These are phyloP conservation scores for Dissophora ornata DNA, from an alignment of 192 early-diverging fungal genomes.

Conservation along the genomic window DNA sequence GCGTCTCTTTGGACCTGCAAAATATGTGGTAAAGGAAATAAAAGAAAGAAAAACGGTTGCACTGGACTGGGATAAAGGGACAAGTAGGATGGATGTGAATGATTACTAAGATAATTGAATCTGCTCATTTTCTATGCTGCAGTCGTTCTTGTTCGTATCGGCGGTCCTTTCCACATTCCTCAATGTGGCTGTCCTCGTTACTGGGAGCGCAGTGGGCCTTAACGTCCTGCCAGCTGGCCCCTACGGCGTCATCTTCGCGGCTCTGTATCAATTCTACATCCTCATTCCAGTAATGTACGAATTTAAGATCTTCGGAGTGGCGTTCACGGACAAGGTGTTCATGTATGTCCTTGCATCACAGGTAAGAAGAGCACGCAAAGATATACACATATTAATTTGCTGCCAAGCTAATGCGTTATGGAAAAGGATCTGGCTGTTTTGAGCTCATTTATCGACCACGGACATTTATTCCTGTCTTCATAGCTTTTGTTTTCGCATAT, in stretches of 20 bases:
- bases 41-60: background rate
- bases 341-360: conserved; percentile 61
- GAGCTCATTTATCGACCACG: no score
- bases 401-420: no score
- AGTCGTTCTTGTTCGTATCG: conserved; percentile 67
- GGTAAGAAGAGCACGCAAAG: no score
- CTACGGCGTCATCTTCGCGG: conserved; percentile 68
- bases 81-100: no score
- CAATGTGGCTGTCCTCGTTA: conserved; percentile 62
- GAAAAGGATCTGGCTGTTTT: no score
- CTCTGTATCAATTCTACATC: conserved; percentile 66
- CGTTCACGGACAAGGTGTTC: conserved; percentile 62
- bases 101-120: background rate
- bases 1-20: conserved; percentile 69
- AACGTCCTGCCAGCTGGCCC: conserved; percentile 66
- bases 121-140: background rate
- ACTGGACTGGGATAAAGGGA: no score
- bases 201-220: conserved; percentile 57
- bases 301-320: conserved; percentile 63
- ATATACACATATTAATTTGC: no score
- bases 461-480: background rate
- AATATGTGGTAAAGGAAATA: conserved; percentile 63
- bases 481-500: conserved; percentile 61
- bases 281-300: conserved; percentile 65
- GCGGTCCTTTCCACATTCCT: conserved; percentile 61